Evolutionary conservation across 2,329 filamentous ascomycete genomes (phyloP).

Genomic region (Dactylella cylindrospora): DNA sequence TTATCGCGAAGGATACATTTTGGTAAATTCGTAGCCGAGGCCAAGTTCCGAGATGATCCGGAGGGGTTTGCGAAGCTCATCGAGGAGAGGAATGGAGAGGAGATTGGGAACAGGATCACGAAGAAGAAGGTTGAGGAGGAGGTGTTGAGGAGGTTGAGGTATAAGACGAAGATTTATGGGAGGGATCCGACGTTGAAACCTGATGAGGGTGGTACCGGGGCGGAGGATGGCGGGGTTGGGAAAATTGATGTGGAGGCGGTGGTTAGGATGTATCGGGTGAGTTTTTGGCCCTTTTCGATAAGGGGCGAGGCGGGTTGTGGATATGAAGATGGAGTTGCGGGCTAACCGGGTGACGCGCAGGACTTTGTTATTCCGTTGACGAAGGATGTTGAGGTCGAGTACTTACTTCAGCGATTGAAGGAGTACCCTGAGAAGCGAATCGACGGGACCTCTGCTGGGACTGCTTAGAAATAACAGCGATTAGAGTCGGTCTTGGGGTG

Average conservation of each 20-base stretch:
- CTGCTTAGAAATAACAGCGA: too few relatives aligned
- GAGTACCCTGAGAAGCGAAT: constrained; percentile 44
- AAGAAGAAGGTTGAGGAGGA: constrained; percentile 85
- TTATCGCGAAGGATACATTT: constrained; percentile 91
- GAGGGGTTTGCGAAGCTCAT: constrained; percentile 82
- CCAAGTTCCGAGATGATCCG: constrained; percentile 82
- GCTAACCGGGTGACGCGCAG: constrained; percentile 51
- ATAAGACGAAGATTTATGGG: constrained; percentile 93
- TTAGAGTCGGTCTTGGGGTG: too few relatives aligned
- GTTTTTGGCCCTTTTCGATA: constrained; percentile 27
- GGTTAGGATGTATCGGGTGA: constrained; percentile 75
- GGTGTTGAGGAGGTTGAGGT: constrained; percentile 78
- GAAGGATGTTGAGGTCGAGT: constrained; percentile 98
- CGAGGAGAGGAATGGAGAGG: constrained; percentile 73
- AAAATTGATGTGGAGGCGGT: constrained; percentile 95
- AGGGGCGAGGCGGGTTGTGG: too few relatives aligned
- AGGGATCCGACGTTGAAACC: constrained; percentile 70
- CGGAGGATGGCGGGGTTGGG: constrained; percentile 56
- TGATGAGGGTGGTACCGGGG: constrained; percentile 55
- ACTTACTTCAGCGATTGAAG: constrained; percentile 87
- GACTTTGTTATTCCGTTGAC: constrained; percentile 94
- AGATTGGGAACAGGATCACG: constrained; percentile 87
- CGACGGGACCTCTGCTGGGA: neutral
- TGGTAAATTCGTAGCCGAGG: constrained; percentile 96
- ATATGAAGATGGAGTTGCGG: neutral